These are phyloP conservation scores for Camelina laxa DNA, from an alignment of 345 rosid species.

Conservation along the genomic window DNA sequence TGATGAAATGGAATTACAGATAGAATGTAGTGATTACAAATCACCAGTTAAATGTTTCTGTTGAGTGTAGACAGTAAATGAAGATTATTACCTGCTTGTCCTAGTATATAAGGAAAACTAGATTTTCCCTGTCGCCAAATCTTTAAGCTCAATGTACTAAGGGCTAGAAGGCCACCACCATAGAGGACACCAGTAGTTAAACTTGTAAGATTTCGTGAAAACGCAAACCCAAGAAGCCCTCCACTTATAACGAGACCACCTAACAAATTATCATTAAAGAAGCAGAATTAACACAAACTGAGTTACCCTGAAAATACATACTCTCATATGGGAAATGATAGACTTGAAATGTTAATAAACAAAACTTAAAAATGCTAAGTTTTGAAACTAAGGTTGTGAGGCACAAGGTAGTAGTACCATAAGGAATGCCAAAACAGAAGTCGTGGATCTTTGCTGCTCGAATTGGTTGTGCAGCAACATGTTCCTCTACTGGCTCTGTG, in stretches of 20 bases:
- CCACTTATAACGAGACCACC: constrained; percentile 76
- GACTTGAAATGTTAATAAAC: neutral
- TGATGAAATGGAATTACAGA: constrained; percentile 7
- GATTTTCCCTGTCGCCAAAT: constrained; percentile 94
- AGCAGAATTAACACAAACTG: neutral
- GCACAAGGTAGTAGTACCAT: constrained; percentile 50
- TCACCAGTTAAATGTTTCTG: neutral
- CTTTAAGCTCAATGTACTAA: constrained; percentile 80
- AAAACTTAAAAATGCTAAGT: neutral
- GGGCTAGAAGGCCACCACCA: constrained; percentile 88
- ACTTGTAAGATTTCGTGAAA: constrained; percentile 65
- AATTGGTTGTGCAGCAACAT: constrained; percentile 44
- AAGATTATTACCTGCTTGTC: constrained; percentile 81
- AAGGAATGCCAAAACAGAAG: constrained; percentile 95
- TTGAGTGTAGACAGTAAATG: neutral
- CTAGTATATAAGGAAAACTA: constrained; percentile 81
- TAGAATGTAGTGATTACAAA: neutral
- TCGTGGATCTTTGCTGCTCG: constrained; percentile 83
- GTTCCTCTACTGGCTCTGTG: constrained; percentile 46
- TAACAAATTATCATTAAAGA: constrained; percentile 31
- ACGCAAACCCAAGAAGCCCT: constrained; percentile 74
- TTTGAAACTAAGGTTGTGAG: neutral
- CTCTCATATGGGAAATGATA: neutral
- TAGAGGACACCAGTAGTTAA: constrained; percentile 58
- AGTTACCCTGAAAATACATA: neutral